Conservation (phyloP, 176 grass and related monocot species). For the Triticum dicoccoides region DNA sequence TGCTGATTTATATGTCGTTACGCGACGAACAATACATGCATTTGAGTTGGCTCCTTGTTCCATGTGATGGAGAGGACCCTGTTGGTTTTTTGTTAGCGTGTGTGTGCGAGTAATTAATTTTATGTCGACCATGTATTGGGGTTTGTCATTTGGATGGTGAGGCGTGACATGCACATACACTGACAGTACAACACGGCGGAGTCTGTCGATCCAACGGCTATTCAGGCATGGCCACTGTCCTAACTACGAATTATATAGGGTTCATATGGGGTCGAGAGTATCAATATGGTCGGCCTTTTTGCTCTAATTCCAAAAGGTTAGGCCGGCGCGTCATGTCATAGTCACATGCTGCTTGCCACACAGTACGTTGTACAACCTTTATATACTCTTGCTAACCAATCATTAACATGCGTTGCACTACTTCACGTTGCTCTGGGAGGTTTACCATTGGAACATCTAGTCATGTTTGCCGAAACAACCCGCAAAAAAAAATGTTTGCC, state of each 20-base stretch:
- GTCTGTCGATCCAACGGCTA: slow-evolving; percentile 30
- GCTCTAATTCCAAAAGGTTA: slow-evolving; percentile 22
- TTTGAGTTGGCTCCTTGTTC: slow-evolving; percentile 33
- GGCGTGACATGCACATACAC: slow-evolving; percentile 19
- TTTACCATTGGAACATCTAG: not conserved
- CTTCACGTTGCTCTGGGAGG: not conserved
- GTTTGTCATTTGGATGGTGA: slow-evolving; percentile 4
- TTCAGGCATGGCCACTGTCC: not conserved
- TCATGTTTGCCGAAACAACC: not conserved
- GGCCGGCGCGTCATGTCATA: slow-evolving; percentile 19
- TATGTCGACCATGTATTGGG: slow-evolving; percentile 12
- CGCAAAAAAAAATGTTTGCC: too few relatives aligned
- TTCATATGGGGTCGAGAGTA: slow-evolving; percentile 25
- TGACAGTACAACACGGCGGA: slow-evolving; percentile 17
- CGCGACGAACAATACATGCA: not conserved
- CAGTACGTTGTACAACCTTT: not conserved
- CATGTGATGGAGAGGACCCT: slow-evolving; percentile 1
- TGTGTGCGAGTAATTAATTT: not conserved
- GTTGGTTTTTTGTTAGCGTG: slow-evolving; percentile 21
- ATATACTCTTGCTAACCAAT: slow-evolving; percentile 20
- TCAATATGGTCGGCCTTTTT: slow-evolving; percentile 15
- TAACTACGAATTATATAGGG: slow-evolving; percentile 1
- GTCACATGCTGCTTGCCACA: not conserved
- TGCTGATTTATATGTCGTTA: not conserved
- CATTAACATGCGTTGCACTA: not conserved